phyloP scores from a whole-genome alignment of 805 yeast species.

The Ogataea naganishii region DNA sequence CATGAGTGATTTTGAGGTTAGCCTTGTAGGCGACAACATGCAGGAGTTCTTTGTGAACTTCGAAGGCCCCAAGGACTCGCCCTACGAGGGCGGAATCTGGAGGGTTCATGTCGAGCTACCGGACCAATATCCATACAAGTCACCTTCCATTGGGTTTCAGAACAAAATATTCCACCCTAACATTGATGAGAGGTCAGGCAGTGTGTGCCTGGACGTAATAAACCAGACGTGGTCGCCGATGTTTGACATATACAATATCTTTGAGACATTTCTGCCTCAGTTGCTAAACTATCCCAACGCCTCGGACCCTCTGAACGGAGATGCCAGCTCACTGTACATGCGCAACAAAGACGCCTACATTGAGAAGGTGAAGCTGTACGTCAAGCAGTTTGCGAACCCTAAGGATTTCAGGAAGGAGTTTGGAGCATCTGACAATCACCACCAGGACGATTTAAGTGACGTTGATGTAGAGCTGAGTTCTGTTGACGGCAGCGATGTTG shows the following conservation, averaged over 20 bases:
- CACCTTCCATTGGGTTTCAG: slow-evolving; percentile 91
- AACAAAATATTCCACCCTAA: slow-evolving; percentile 93
- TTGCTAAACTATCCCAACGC: slow-evolving; percentile 88
- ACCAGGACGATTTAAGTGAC: slow-evolving; percentile 11
- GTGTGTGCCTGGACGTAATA: slow-evolving; percentile 92
- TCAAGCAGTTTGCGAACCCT: slow-evolving; percentile 55
- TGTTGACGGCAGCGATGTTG: slow-evolving; percentile 15
- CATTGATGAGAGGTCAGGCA: slow-evolving; percentile 83
- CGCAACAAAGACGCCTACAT: slow-evolving; percentile 61
- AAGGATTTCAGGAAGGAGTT: slow-evolving; percentile 18
- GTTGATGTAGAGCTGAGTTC: slow-evolving; percentile 24
- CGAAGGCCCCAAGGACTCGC: slow-evolving; percentile 79
- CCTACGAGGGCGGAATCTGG: slow-evolving; percentile 89
- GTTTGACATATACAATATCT: slow-evolving; percentile 85
- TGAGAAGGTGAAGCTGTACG: slow-evolving; percentile 64
- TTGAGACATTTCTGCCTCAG: slow-evolving; percentile 91
- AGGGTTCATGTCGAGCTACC: slow-evolving; percentile 88
- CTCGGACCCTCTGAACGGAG: slow-evolving; percentile 85
- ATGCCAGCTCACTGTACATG: slow-evolving; percentile 74
- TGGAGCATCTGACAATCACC: slow-evolving; percentile 12
- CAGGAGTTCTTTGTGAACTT: slow-evolving; percentile 84
- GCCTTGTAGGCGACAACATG: slow-evolving; percentile 70
- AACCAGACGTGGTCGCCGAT: slow-evolving; percentile 98
- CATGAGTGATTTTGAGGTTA: slow-evolving; percentile 90
- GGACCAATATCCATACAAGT: slow-evolving; percentile 89